These are phyloP conservation scores for Thecaphora thlaspeos DNA, from an alignment of 1,284 basidiomycete genomes.

Conservation along the genomic window DNA sequence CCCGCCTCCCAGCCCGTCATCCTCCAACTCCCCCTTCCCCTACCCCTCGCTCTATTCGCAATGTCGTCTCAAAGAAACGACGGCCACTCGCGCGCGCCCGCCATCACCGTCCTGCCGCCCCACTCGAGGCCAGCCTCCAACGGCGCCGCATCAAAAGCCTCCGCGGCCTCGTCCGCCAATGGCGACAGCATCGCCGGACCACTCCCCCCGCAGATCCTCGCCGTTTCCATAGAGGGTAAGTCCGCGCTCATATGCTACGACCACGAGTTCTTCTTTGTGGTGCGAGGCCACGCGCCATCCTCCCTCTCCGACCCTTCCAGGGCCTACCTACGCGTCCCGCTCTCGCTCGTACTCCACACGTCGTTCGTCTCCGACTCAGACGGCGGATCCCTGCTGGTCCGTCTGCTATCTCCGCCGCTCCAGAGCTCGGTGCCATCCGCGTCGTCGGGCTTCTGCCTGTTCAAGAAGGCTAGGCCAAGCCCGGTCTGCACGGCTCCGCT, in stretches of 20 bases:
- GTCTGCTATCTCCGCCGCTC: constrained; percentile 38
- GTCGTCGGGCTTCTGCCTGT: constrained; percentile 17
- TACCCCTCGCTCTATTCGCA: too few relatives aligned
- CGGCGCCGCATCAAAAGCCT: background rate
- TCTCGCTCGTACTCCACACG: constrained; percentile 37
- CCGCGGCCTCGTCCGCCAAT: background rate
- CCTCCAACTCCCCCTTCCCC: background rate
- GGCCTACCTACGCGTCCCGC: constrained; percentile 36
- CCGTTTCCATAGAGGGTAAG: constrained; percentile 46
- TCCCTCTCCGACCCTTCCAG: constrained; percentile 7
- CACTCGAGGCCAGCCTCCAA: background rate
- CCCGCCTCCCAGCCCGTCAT: background rate
- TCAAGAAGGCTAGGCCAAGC: constrained; percentile 16
- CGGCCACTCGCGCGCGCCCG: too few relatives aligned
- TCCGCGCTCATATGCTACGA: constrained; percentile 36
- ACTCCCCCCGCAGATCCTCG: constrained; percentile 1
- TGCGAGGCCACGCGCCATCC: constrained; percentile 16
- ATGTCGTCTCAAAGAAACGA: too few relatives aligned
- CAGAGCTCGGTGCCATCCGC: constrained; percentile 5
- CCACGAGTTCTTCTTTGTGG: constrained; percentile 41
- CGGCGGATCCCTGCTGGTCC: constrained; percentile 47
- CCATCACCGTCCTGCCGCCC: background rate
- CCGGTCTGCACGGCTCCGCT: constrained; percentile 23
- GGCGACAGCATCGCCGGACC: too few relatives aligned
- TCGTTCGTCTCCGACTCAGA: constrained; percentile 50